Conservation (phyloP, 192 early-diverging fungal species). For the Coemansia asiatica region DNA sequence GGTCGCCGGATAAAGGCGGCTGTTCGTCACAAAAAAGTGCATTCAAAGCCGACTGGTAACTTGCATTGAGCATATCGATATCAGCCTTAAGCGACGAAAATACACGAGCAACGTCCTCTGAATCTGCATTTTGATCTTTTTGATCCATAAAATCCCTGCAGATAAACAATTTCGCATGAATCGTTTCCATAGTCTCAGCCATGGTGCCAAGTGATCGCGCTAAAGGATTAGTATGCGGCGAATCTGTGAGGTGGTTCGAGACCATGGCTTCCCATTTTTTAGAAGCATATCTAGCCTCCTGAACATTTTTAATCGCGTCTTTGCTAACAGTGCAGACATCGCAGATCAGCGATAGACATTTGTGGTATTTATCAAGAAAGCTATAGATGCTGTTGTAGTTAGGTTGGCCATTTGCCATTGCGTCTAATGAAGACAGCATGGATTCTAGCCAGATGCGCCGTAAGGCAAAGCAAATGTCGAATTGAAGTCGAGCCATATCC, state of each 20-base stretch:
- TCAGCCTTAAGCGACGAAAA: constrained; percentile 50
- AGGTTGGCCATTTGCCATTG: neutral
- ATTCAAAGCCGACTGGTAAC: constrained; percentile 34
- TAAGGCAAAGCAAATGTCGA: constrained; percentile 25
- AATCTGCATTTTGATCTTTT: neutral
- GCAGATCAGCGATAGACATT: neutral
- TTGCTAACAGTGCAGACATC: neutral
- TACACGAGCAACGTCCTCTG: constrained; percentile 26
- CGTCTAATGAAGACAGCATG: constrained; percentile 5
- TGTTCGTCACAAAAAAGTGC: constrained; percentile 7
- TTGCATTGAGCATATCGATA: constrained; percentile 26
- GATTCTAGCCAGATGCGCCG: constrained; percentile 32
- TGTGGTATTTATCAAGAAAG: neutral
- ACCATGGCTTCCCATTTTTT: constrained; percentile 20
- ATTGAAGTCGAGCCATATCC: constrained; percentile 3
- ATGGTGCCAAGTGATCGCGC: constrained; percentile 23
- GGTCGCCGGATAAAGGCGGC: neutral
- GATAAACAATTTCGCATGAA: constrained; percentile 31
- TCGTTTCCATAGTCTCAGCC: constrained; percentile 14
- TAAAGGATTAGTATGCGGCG: constrained; percentile 2
- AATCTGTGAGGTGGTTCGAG: neutral
- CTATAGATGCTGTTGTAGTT: neutral
- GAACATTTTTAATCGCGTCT: constrained; percentile 2
- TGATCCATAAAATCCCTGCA: constrained; percentile 22
- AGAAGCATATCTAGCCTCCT: constrained; percentile 29